Percentiles rank a stretch among this genome's conserved stretches.
These are phyloP conservation scores for Collybiopsis confluens DNA, from an alignment of 768 basidiomycete species.

Conservation along the genomic window DNA sequence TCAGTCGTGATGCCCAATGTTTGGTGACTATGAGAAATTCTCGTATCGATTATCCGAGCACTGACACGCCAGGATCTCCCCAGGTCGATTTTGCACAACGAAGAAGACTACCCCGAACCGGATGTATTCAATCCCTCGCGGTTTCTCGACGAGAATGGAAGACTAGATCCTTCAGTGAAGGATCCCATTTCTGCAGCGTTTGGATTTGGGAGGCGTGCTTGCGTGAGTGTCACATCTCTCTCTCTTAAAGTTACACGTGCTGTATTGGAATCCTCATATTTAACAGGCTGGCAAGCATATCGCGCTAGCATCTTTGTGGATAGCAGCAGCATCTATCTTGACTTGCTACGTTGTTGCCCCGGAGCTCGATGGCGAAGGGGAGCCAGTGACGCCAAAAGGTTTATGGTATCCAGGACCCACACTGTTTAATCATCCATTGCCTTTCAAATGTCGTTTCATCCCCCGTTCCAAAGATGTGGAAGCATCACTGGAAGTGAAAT, in stretches of 20 bases:
- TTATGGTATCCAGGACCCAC: not conserved
- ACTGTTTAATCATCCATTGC: not conserved
- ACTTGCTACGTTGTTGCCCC: constrained; percentile 5
- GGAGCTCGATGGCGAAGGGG: not conserved
- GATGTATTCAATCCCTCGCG: no score
- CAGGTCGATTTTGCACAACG: no score
- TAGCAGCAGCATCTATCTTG: constrained; percentile 8
- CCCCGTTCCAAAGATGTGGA: not conserved
- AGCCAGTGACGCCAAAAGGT: not conserved
- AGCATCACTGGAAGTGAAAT: not conserved
- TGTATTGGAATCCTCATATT: no score
- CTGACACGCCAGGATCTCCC: no score
- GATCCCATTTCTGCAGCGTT: not conserved
- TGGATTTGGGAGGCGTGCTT: not conserved
- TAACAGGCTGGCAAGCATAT: constrained; percentile 7
- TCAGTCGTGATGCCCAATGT: not conserved
- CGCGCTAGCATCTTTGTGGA: constrained; percentile 7
- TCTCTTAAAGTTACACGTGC: no score
- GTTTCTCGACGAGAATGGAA: no score
- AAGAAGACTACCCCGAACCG: no score
- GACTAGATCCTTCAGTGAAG: no score
- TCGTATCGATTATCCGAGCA: not conserved
- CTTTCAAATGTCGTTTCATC: not conserved
- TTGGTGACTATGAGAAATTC: not conserved
- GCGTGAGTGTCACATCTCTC: not conserved